Evolutionary conservation across 2,329 filamentous ascomycete species (phyloP).

Genomic region (Cladophialophora psammophila): DNA sequence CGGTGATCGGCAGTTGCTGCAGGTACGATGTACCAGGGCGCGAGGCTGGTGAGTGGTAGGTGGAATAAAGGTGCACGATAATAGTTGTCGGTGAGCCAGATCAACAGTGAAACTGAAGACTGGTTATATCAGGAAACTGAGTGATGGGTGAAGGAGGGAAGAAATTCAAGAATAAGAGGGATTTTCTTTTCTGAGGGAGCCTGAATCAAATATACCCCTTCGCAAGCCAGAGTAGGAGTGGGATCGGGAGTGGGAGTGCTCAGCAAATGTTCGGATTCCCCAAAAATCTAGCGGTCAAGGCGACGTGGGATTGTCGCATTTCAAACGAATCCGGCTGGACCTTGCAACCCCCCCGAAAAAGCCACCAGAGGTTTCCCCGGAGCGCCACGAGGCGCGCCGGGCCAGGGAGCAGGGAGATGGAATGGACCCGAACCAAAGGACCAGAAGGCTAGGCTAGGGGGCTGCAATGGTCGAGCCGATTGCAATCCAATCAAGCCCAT

Average conservation of each 20-base stretch:
- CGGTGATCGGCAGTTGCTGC: slow-evolving; percentile 29
- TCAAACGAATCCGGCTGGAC: slow-evolving; percentile 34
- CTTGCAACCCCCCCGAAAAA: slow-evolving; percentile 20
- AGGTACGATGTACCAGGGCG: slow-evolving; percentile 23
- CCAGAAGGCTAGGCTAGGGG: not conserved
- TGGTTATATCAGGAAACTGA: slow-evolving; percentile 8
- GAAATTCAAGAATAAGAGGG: not conserved
- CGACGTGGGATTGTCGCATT: slow-evolving; percentile 39
- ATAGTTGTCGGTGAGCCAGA: slow-evolving; percentile 5
- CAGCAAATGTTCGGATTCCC: slow-evolving; percentile 20
- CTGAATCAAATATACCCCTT: slow-evolving; percentile 35
- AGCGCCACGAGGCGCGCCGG: slow-evolving; percentile 29
- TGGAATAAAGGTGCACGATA: slow-evolving; percentile 1
- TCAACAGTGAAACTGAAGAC: slow-evolving; percentile 19
- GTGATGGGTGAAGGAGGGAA: slow-evolving; percentile 15
- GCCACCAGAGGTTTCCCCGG: slow-evolving; percentile 35
- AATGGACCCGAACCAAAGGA: slow-evolving; percentile 10
- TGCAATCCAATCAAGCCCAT: slow-evolving; percentile 17
- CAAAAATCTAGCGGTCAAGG: slow-evolving; percentile 38
- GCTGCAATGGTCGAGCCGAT: slow-evolving; percentile 12
- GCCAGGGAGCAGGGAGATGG: slow-evolving; percentile 12
- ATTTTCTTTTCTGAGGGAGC: slow-evolving; percentile 16
- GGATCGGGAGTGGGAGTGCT: slow-evolving; percentile 13
- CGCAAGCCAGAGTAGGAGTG: slow-evolving; percentile 21
- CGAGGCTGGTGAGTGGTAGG: not conserved